Base-by-base conservation (phyloP, 1,284 basidiomycete genomes). In the Melanopsichium pennsylvanicum region DNA sequence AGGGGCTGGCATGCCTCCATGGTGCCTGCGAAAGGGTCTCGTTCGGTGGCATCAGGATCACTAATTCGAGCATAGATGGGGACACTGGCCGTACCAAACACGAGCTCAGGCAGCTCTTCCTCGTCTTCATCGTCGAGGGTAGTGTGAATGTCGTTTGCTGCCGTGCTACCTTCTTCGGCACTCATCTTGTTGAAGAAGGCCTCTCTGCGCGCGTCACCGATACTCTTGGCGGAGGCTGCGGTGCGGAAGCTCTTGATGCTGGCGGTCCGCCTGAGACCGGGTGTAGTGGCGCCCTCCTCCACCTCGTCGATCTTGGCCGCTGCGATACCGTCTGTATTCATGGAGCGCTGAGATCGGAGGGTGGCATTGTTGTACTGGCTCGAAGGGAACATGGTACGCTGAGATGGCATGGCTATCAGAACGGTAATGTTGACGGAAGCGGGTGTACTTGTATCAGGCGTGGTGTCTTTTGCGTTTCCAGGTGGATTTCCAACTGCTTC, bases 81-180 rank as follows among this genome's bases (percentile, higher is more conserved):
- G n/a, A 75, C 74, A n/a, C 60, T 68, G 15, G 75, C 74, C 2
- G 75, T 77, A 25, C 75, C 75, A 56, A 77, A 74, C 26, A 77
- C 66, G 32, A 77, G 66, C 58, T 77, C 75, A 2, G 75, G 74
- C 13, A 77, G 56, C 56, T 76, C 74, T 34, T 76, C 75, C 49
- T 74, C 74, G 25, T 76, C 74, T 13, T 66, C 72, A 21, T 72
- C 72, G 12, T 70, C 68, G n/a, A 57, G n/a, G n/a, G 58, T 54
- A 21, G 39, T 25, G 12, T 27, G 45, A 6, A 51, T 5, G 23
- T 58, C 42, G 27, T 55, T 37, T 13, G 44, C 15, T 9, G 32
- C 37, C 3, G 32, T 32, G 39, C 66, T 54, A 5, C 37, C 54
- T 29, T 67, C 58, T 5, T 57, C 47, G 13, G 36, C 44, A n/a